Conservation (phyloP, 441 rosid genomes). For the Populus tomentosa region DNA sequence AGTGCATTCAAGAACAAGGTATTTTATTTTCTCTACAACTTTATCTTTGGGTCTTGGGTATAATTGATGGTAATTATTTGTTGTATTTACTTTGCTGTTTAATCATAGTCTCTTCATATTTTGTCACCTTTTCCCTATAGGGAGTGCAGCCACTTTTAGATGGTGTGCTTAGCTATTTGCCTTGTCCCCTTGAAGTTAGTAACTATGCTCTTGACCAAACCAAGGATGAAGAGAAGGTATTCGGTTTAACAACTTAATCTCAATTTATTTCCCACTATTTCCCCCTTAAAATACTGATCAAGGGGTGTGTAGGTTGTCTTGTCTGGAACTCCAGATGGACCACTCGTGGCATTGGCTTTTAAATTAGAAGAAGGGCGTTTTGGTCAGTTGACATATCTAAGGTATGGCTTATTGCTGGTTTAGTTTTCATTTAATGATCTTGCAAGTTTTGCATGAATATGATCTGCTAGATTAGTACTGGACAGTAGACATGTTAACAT, state of each 20-base stretch:
- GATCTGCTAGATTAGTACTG: background rate
- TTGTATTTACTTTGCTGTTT: slow-evolving; percentile 1
- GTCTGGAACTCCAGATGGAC: slow-evolving; percentile 91
- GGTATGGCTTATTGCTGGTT: slow-evolving; percentile 34
- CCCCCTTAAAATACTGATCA: slow-evolving; percentile 2
- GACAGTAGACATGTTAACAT: background rate
- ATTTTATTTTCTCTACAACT: background rate
- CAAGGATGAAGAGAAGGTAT: slow-evolving; percentile 85
- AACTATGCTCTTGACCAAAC: slow-evolving; percentile 93
- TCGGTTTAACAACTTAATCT: background rate
- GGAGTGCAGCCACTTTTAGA: slow-evolving; percentile 95
- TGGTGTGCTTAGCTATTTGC: slow-evolving; percentile 82
- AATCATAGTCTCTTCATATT: slow-evolving; percentile 7
- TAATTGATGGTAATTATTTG: background rate
- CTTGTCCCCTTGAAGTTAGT: slow-evolving; percentile 86
- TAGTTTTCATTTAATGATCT: slow-evolving; percentile 1
- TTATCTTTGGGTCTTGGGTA: background rate
- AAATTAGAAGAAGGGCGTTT: slow-evolving; percentile 98
- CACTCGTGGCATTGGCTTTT: slow-evolving; percentile 98
- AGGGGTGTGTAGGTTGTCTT: slow-evolving; percentile 56
- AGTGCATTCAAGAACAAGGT: slow-evolving; percentile 99
- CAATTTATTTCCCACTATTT: background rate
- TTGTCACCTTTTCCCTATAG: slow-evolving; percentile 31
- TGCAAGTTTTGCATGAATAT: slow-evolving; percentile 5
- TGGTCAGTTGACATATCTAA: slow-evolving; percentile 89